These are phyloP conservation scores for Talaromyces piceae DNA, from an alignment of 2,329 filamentous ascomycete genomes.

Conservation along the genomic window DNA sequence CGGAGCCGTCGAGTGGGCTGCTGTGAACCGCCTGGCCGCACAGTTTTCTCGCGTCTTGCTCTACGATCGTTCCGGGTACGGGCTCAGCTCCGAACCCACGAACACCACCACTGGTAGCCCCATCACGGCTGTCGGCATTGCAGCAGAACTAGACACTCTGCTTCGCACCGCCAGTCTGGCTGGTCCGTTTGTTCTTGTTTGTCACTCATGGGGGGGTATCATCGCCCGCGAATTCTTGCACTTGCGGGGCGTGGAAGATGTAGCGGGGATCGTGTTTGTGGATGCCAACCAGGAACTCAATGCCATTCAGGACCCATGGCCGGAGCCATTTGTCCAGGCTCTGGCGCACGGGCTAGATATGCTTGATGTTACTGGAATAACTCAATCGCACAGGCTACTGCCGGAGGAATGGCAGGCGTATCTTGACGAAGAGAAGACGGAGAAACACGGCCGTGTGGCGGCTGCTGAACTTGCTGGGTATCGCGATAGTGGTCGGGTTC, in stretches of 20 bases:
- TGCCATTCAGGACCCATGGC: conserved; percentile 4
- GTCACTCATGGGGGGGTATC: conserved; percentile 15
- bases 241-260: conserved; percentile 4
- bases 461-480: conserved; percentile 12
- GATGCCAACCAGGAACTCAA: conserved; percentile 15
- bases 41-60: conserved; percentile 16
- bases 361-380: background rate
- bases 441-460: conserved; percentile 9
- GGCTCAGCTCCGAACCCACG: conserved; percentile 13
- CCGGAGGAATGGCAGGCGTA: conserved; percentile 13
- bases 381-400: conserved; percentile 1
- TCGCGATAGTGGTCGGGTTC: conserved; percentile 4
- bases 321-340: background rate
- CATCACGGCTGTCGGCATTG: conserved; percentile 14
- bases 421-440: conserved; percentile 10
- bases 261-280: conserved; percentile 14
- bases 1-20: conserved; percentile 18
- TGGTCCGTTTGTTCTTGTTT: conserved; percentile 13
- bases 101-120: conserved; percentile 2
- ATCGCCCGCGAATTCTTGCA: conserved; percentile 14
- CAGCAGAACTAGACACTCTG: conserved; percentile 13
- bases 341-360: background rate
- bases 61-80: conserved; percentile 20
- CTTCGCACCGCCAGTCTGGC: conserved; percentile 9
- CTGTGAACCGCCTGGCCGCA: conserved; percentile 14